Base-by-base conservation (phyloP, 805 yeast species). In the Saccharomycopsis fodiens region DNA sequence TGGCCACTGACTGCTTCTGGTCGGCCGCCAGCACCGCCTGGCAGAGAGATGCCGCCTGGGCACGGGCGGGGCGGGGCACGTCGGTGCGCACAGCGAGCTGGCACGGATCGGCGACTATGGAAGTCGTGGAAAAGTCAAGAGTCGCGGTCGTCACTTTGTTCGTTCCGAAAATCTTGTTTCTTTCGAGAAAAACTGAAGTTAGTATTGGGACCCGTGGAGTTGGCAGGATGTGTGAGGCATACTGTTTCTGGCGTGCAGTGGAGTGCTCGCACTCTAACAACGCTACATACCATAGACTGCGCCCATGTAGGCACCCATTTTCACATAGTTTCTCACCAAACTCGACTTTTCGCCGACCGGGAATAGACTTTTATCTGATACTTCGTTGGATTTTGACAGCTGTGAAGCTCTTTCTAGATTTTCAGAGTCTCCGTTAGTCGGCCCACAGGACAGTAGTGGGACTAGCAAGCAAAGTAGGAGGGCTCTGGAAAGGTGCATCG, bases 1-100 rank as follows among this genome's bases (percentile, higher is more conserved):
- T n/a, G n/a, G n/a, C n/a, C n/a, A n/a, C n/a, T n/a, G n/a, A n/a
- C n/a, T n/a, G n/a, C n/a, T n/a, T n/a, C n/a, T n/a, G n/a, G n/a
- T n/a, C n/a, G n/a, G n/a, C n/a, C n/a, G n/a, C n/a, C n/a, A n/a
- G n/a, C n/a, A n/a, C 29, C 10, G 29, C 29, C 10, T 53, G 88
- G 87, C 58, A 89, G 91, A 37, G 97, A 91, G 36, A 32, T 10
- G 36, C 17, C 17, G 36, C 36, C 20, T 32, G 20, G 15, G 20
- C 7, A 7, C 15, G 8, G 5, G 20, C 20, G 6, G 36, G 15
- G 8, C 8, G 36, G 5, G 36, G 36, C 10, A 32, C 36, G 5
- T 17, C 20, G 5, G 20, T 6, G 6, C 8, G 8, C 7, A 19
- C 15, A 7, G 17, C 36, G 10, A 40, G 19, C 19, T 40, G 43